Percentiles rank a stretch among this genome's conserved stretches.
These are phyloP conservation scores for Mortierella sp. DNA, from an alignment of 371 early-diverging fungal species.

Conservation along the genomic window DNA sequence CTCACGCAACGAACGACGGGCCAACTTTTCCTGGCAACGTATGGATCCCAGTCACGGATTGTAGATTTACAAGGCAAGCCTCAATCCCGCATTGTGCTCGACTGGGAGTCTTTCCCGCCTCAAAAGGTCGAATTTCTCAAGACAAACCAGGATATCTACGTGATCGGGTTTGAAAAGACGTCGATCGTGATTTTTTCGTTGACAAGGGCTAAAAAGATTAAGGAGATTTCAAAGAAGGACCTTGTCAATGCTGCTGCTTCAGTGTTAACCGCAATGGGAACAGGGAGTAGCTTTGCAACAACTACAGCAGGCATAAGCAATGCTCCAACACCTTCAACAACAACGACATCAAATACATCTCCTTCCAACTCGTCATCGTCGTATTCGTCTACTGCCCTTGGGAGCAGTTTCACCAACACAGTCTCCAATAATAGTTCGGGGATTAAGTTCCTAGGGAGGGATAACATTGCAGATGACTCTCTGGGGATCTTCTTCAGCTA, in stretches of 20 bases:
- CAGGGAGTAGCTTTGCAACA: neutral
- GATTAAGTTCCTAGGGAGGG: constrained; percentile 48
- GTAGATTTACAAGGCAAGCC: constrained; percentile 44
- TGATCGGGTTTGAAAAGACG: constrained; percentile 41
- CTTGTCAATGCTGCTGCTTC: constrained; percentile 15
- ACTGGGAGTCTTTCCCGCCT: constrained; percentile 37
- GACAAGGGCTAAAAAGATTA: constrained; percentile 34
- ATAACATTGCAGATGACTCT: constrained; percentile 39
- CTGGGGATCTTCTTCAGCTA: constrained; percentile 47
- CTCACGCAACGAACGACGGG: constrained; percentile 29
- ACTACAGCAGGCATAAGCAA: neutral
- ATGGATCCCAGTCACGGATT: constrained; percentile 45
- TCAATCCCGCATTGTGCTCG: constrained; percentile 37
- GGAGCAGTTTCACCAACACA: neutral
- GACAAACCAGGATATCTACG: constrained; percentile 39
- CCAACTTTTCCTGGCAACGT: constrained; percentile 42
- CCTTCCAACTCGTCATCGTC: neutral
- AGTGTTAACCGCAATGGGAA: neutral
- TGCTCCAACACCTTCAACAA: neutral
- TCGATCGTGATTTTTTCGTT: constrained; percentile 33
- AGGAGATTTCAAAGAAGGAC: constrained; percentile 36
- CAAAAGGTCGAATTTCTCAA: constrained; percentile 49
- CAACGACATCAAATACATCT: too few species aligned
- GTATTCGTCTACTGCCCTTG: neutral
- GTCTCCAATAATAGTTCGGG: neutral